Evolutionary conservation across 495 filamentous ascomycete genomes (phyloP), one percentile per base, ranked within the genome.

Genomic region (Aspergillus leporis): DNA sequence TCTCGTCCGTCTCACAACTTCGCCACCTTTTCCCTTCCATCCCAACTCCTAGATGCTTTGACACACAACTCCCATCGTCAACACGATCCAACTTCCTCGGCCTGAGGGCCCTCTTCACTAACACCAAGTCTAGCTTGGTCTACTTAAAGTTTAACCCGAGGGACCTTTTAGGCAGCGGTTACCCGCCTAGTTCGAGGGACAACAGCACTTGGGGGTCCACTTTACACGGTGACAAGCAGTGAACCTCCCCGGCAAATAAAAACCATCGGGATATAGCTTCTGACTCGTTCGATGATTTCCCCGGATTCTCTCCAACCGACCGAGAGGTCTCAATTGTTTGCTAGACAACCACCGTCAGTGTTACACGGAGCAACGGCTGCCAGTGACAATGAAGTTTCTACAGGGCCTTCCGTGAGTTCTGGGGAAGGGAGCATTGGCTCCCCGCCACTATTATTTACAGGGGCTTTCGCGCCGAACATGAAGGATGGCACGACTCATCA

Each of bases 261-360:
- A 45, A 14, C 6, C 16, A 18, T 45, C 43, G 19, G 43, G 19
- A 22, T 12, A 47, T 47, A 8, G 43, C 31, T 51, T 19, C 21
- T 25, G 40, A 60, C 52, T 58, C 56, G 59, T 67, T 66, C 67
- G 62, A 70, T 70, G 67, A 56, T 67, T 56, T 48, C 60, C 38
- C 51, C 61, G 52, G 65, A 61, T 54, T 61, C 56, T 28, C n/a
- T 59, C 41, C 58, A 55, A 64, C 58, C 67, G 67, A 65, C 67
- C 67, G 62, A 63, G 19, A 61, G 67, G 67, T 65, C 67, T 55
- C 55, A 61, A 54, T 62, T 60, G 40, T 55, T 57, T 46, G 51
- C 52, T 32, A 55, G 18, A 34, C 58, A 53, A 30, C 38, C 61
- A 23, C 38, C 61, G 2, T 13, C 59, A 18, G 56, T 62, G 64